Percentiles rank a stretch among this genome's conserved stretches.
phyloP scores from a whole-genome alignment of 768 basidiomycete genomes.

The Russula brevipes region DNA sequence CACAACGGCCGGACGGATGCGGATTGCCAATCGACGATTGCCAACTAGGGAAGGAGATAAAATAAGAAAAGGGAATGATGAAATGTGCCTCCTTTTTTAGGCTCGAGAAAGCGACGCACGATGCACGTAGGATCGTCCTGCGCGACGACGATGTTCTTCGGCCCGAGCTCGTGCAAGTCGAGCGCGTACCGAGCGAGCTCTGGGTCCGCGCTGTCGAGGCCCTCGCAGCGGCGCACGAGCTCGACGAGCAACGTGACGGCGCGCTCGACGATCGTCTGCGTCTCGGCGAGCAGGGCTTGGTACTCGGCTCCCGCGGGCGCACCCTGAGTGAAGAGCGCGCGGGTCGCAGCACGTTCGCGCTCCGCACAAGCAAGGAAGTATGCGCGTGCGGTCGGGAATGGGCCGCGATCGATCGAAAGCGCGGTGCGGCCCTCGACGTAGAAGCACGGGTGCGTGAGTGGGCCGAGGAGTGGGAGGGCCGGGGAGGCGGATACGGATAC shows the following conservation, averaged over 20 bases:
- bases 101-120: slow-evolving; percentile 22
- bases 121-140: slow-evolving; percentile 30
- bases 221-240: slow-evolving; percentile 30
- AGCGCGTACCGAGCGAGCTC: slow-evolving; percentile 32
- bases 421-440: slow-evolving; percentile 30
- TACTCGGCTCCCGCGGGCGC: slow-evolving; percentile 30
- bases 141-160: slow-evolving; percentile 32
- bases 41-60: slow-evolving; percentile 19
- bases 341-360: slow-evolving; percentile 33
- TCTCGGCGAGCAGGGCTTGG: slow-evolving; percentile 31
- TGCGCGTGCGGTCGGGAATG: slow-evolving; percentile 30
- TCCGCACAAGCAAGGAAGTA: slow-evolving; percentile 36
- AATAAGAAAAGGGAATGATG: neutral
- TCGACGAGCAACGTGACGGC: slow-evolving; percentile 31
- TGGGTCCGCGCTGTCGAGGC: slow-evolving; percentile 33
- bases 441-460: slow-evolving; percentile 29
- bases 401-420: slow-evolving; percentile 34
- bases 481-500: neutral
- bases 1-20: slow-evolving; percentile 31
- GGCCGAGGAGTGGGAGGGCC: slow-evolving; percentile 18
- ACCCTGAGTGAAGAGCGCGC: slow-evolving; percentile 32
- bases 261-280: slow-evolving; percentile 31
- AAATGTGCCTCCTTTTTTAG: neutral
- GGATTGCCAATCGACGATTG: slow-evolving; percentile 32
- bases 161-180: slow-evolving; percentile 30